phyloP scores from a whole-genome alignment of 2,329 filamentous ascomycete genomes.

The Aureobasidium sp. region DNA sequence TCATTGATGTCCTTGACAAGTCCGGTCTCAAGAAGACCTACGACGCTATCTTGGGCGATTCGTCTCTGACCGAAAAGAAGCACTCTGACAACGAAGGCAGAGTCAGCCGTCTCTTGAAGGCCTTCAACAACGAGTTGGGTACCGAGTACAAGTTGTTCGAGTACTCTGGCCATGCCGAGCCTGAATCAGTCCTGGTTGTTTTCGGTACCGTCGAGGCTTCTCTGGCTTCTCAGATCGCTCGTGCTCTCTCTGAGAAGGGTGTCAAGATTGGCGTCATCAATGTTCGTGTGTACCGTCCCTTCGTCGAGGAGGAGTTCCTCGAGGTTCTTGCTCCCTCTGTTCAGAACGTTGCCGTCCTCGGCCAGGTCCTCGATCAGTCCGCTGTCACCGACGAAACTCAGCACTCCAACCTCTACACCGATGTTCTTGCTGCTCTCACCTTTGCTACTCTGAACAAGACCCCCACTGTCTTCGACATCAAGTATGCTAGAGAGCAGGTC shows the following conservation, averaged over 20 bases:
- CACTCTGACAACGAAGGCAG: slow-evolving; percentile 64
- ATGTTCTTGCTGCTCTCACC: slow-evolving; percentile 76
- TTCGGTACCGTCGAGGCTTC: slow-evolving; percentile 91
- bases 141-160: slow-evolving; percentile 92
- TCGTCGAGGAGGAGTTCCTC: slow-evolving; percentile 90
- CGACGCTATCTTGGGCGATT: slow-evolving; percentile 53
- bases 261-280: slow-evolving; percentile 79
- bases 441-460: slow-evolving; percentile 61
- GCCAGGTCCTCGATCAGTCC: slow-evolving; percentile 70
- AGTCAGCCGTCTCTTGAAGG: slow-evolving; percentile 58
- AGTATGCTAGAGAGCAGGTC: slow-evolving; percentile 69
- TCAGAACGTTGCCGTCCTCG: slow-evolving; percentile 72
- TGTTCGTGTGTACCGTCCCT: slow-evolving; percentile 89
- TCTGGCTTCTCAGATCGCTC: slow-evolving; percentile 71
- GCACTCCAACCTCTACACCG: slow-evolving; percentile 83
- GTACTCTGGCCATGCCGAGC: slow-evolving; percentile 74
- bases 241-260: slow-evolving; percentile 61
- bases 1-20: slow-evolving; percentile 74
- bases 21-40: slow-evolving; percentile 61
- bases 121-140: slow-evolving; percentile 84
- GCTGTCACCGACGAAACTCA: slow-evolving; percentile 66
- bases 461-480: slow-evolving; percentile 69
- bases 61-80: slow-evolving; percentile 57
- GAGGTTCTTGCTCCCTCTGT: slow-evolving; percentile 67
- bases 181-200: slow-evolving; percentile 78